Evolutionary conservation across 2,329 filamentous ascomycete genomes (phyloP).

Genomic region (Epichloe baconii): DNA sequence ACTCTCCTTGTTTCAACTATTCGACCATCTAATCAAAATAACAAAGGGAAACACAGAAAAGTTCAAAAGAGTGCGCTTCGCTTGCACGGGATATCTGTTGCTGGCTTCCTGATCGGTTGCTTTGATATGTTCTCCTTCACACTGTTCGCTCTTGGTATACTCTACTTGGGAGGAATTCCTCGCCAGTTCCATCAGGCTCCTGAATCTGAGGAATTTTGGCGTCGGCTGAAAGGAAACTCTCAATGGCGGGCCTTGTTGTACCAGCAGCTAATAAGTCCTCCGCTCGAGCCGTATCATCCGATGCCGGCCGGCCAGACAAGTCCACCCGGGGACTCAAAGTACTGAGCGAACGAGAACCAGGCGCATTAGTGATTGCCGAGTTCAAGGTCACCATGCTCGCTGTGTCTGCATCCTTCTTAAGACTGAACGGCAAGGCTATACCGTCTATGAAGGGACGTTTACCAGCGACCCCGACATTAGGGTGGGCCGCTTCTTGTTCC

Average conservation of each 20-base stretch:
- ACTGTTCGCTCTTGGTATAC: background rate
- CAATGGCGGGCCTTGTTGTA: constrained; percentile 27
- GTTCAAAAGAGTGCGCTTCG: constrained; percentile 2
- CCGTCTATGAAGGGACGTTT: constrained; percentile 56
- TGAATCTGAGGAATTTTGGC: constrained; percentile 24
- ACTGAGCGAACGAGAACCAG: constrained; percentile 22
- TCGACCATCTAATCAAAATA: background rate
- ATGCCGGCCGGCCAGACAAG: background rate
- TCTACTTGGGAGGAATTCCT: background rate
- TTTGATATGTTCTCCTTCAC: background rate
- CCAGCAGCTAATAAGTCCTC: constrained; percentile 6
- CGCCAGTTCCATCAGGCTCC: background rate
- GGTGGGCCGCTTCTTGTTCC: constrained; percentile 23
- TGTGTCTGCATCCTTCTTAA: constrained; percentile 49
- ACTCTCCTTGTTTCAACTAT: background rate
- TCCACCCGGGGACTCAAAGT: constrained; percentile 6
- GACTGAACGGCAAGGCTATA: constrained; percentile 59
- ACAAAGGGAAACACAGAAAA: background rate
- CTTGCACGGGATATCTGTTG: constrained; percentile 7
- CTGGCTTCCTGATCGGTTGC: background rate
- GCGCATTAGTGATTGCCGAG: constrained; percentile 22
- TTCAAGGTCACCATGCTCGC: constrained; percentile 59
- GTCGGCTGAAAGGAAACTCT: constrained; percentile 37
- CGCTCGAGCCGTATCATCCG: constrained; percentile 1
- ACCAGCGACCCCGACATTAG: constrained; percentile 36